Evolutionary conservation across 768 basidiomycete genomes (phyloP), one percentile per base, ranked within the genome.

Genomic region (Holtermannia corniformis): DNA sequence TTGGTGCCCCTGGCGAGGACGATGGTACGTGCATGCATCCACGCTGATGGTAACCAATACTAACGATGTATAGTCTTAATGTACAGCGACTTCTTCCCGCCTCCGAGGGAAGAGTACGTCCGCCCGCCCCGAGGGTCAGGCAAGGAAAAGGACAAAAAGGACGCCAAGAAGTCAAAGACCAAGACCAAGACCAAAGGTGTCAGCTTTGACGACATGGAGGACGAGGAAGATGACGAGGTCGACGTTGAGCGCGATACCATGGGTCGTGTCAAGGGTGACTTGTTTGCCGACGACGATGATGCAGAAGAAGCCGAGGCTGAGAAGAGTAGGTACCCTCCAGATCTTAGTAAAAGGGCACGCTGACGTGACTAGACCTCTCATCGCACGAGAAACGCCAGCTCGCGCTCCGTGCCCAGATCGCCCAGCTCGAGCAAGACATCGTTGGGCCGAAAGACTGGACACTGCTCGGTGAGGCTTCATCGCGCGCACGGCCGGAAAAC

Each of bases 361-460:
- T 46, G 57, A 55, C 44, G n/a, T n/a, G 44, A 7, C 54, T 55
- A 52, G 65, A 81, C 64, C 70, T 89, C 47, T 85, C 90, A 0
- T 81, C 82, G 0, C 81, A 92, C 65, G 84, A 93, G 73, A 83
- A 79, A 61, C 82, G 87, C n/a, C 78, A 85, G 74, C 76, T 80
- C 3, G 79, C 79, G 1, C 75, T 97, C 16, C 79, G 78, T 24
- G 78, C 84, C 54, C 84, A 97, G 71, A 96, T 99, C 47, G 72
- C 81, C 5, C 73, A 80, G 19, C 76, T 97, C 28, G 95, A 97
- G 69, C 76, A 81, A 1, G 84, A 90, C 71, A 97, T 93, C 70
- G 80, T 93, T 48, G 83, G 81, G 1, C 78, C 81, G 47, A 96
- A 96, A 73, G 83, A 88, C 55, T 99, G 95, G 95, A 83, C 83